phyloP scores from a whole-genome alignment of 208 protist species.

The Trypanosomatidae sp. region DNA sequence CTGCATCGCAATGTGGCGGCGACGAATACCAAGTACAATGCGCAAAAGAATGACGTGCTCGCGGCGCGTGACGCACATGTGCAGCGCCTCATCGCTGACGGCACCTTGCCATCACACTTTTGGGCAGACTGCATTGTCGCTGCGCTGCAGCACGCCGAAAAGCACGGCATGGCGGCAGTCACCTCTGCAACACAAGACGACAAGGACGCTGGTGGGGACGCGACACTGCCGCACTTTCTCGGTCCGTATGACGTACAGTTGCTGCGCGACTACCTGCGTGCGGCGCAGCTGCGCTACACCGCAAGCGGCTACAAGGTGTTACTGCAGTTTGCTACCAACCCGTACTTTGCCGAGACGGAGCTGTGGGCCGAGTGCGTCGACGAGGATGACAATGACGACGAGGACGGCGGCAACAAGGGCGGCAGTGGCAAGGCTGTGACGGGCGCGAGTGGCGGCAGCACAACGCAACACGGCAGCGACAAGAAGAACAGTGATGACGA shows the following conservation, averaged over 20 bases:
- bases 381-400: slow-evolving; percentile 13
- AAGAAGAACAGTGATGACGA: slow-evolving; percentile 12
- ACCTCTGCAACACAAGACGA: slow-evolving; percentile 7
- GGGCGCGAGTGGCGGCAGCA: not conserved
- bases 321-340: slow-evolving; percentile 40
- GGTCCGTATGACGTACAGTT: slow-evolving; percentile 52
- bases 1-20: slow-evolving; percentile 25
- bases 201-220: slow-evolving; percentile 6
- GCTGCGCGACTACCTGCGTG: slow-evolving; percentile 34
- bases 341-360: slow-evolving; percentile 65
- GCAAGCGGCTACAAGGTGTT: slow-evolving; percentile 19
- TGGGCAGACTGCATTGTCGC: slow-evolving; percentile 50
- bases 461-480: slow-evolving; percentile 1
- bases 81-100: slow-evolving; percentile 18
- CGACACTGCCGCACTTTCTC: slow-evolving; percentile 26
- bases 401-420: slow-evolving; percentile 3
- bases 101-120: slow-evolving; percentile 34
- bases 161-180: too few relatives aligned
- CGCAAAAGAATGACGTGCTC: slow-evolving; percentile 32
- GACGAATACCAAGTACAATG: slow-evolving; percentile 15
- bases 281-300: slow-evolving; percentile 26
- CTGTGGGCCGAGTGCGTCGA: slow-evolving; percentile 44
- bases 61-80: slow-evolving; percentile 15
- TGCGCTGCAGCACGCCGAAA: slow-evolving; percentile 12
- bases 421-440: slow-evolving; percentile 1